phyloP scores from a whole-genome alignment of 139 green algal species.

The Diplosphaera chodatii region DNA sequence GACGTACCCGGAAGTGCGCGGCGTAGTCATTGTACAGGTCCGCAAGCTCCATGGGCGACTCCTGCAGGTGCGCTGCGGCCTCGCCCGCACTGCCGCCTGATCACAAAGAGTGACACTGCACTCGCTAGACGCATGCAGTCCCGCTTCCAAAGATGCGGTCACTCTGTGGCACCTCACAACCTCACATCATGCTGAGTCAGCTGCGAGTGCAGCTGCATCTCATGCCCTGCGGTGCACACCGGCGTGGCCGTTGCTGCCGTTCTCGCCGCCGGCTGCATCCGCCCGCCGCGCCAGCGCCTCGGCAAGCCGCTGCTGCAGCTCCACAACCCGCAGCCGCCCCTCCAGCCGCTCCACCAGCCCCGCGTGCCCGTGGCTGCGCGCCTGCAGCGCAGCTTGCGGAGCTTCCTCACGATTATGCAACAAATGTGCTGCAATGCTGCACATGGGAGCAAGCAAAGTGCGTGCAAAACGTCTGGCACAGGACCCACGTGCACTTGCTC shows the following conservation, averaged over 20 bases:
- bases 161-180: no score
- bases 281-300: slow-evolving; percentile 1
- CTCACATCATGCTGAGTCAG: no score
- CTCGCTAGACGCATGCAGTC: no score
- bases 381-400: slow-evolving; percentile 38
- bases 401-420: no score
- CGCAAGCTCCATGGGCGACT: slow-evolving; percentile 26
- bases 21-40: slow-evolving; percentile 80
- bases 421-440: no score
- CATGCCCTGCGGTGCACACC: no score
- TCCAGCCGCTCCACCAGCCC: slow-evolving; percentile 41
- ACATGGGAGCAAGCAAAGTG: no score
- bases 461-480: no score
- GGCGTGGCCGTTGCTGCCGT: not conserved
- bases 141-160: no score
- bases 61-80: slow-evolving; percentile 25
- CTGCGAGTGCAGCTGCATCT: no score
- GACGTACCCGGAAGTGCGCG: slow-evolving; percentile 42
- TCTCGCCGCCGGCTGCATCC: not conserved
- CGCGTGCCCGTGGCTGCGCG: slow-evolving; percentile 47
- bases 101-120: no score
- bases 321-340: slow-evolving; percentile 37
- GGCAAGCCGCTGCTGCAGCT: slow-evolving; percentile 41
- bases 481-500: no score
- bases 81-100: slow-evolving; percentile 8